Evolutionary conservation across 495 filamentous ascomycete genomes (phyloP).

Genomic region (Aspergillus steynii): DNA sequence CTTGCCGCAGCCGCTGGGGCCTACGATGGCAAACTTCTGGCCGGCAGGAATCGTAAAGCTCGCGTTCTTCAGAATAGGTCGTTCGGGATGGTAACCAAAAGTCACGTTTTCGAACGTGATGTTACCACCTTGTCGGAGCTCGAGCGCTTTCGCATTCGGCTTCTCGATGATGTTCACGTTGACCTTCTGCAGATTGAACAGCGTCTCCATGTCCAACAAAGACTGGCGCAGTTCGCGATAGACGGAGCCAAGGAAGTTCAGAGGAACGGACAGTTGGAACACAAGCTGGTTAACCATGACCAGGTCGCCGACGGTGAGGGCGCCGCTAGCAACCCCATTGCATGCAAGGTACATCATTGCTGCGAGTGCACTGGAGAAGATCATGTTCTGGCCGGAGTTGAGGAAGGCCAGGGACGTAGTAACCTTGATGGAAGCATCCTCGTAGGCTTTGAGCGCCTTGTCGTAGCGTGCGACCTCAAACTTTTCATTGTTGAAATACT

Average conservation of each 20-base stretch:
- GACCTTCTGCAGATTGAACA: constrained; percentile 98
- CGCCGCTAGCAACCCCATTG: constrained; percentile 78
- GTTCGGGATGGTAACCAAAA: constrained; percentile 86
- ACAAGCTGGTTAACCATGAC: constrained; percentile 99
- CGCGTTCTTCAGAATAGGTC: constrained; percentile 84
- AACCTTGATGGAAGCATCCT: constrained; percentile 93
- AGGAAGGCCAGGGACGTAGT: constrained; percentile 89
- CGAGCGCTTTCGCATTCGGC: constrained; percentile 68
- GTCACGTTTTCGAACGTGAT: constrained; percentile 93
- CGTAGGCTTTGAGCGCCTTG: constrained; percentile 79
- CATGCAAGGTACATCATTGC: constrained; percentile 98
- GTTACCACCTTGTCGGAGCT: constrained; percentile 75
- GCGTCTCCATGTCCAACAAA: constrained; percentile 94
- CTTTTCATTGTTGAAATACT: constrained; percentile 99
- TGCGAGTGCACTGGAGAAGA: constrained; percentile 91
- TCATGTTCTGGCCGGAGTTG: constrained; percentile 97
- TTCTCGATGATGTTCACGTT: constrained; percentile 83
- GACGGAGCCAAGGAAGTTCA: constrained; percentile 95
- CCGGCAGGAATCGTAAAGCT: constrained; percentile 89
- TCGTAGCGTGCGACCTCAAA: constrained; percentile 92
- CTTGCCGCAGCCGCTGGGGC: constrained; percentile 94
- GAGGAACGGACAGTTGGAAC: constrained; percentile 92
- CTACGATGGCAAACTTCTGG: constrained; percentile 93
- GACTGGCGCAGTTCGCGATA: constrained; percentile 96
- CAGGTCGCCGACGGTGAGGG: constrained; percentile 88